Evolutionary conservation across 768 basidiomycete genomes (phyloP), one percentile per base, ranked within the genome.

Genomic region (Lyophyllum atratum): DNA sequence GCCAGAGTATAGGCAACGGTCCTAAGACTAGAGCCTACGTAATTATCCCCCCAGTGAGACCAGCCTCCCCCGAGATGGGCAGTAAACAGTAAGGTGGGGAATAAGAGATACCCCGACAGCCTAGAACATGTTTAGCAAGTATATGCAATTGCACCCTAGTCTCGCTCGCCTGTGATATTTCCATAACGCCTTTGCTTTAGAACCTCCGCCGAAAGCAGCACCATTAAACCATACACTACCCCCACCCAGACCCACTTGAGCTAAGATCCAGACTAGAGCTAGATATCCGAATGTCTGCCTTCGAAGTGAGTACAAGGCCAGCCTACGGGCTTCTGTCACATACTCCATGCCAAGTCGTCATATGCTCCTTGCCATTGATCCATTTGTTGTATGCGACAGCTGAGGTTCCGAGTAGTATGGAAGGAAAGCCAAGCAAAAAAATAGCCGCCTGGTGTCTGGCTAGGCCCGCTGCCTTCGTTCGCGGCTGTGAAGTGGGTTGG

Each of bases 151-250:
- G 25, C 24, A 26, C 28, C n/a, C n/a, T n/a, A n/a, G n/a, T n/a
- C n/a, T n/a, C n/a, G 45, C 70, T 40, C 58, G 85, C 87, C 92
- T 75, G 65, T 95, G 92, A 61, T 91, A 93, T 68, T 93, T 94
- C 88, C 92, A 94, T 19, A 93, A 56, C 1, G 74, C 68, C 68
- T 90, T 93, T 14, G 91, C 90, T 67, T 82, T 86, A 43, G 76
- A 69, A 14, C 82, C 85, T 1, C 91, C 90, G 4, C 92, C 90
- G 65, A 93, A 89, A 0, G 77, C 75, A 15, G 76, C 77, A 11
- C 92, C 92, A 7, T 74, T 78, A 58, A 80, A 85, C 91, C 91
- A 92, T 15, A 92, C 89, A 49, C 87, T 90, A n/a, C 82, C 85
- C 2, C 78, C 89, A 5, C 92, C 92, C 0, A 92, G 17, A 9